phyloP scores from a whole-genome alignment of 2,329 filamentous ascomycete genomes.

The Aspergillus alliaceus region DNA sequence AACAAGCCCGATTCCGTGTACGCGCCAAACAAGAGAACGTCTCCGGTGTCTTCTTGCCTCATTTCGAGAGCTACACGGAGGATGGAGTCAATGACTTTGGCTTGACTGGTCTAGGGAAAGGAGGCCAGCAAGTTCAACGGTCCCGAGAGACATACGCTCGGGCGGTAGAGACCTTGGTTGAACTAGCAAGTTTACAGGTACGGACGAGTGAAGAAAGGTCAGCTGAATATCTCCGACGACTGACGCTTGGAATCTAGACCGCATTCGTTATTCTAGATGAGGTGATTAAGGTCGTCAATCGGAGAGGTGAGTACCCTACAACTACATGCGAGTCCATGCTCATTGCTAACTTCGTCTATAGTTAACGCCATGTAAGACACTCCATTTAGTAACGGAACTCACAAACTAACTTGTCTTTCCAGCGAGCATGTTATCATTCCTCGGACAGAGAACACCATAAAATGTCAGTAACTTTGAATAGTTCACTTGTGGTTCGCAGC shows the following conservation, averaged over 20 bases:
- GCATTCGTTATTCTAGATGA: conserved; percentile 98
- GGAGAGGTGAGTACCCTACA: conserved; percentile 65
- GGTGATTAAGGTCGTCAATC: conserved; percentile 98
- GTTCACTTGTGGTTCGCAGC: neutral
- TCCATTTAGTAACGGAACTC: neutral
- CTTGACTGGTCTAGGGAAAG: conserved; percentile 91
- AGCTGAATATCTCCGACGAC: neutral
- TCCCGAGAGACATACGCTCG: conserved; percentile 94
- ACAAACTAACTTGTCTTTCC: conserved; percentile 15
- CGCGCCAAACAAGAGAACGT: conserved; percentile 98
- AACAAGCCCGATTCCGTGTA: conserved; percentile 87
- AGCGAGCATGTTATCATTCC: conserved; percentile 79
- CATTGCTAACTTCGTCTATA: conserved; percentile 37
- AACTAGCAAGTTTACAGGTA: conserved; percentile 86
- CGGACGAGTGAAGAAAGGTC: conserved; percentile 9
- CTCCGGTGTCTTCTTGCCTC: conserved; percentile 88
- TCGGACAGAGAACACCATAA: conserved; percentile 98
- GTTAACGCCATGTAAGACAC: conserved; percentile 84
- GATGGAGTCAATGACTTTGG: conserved; percentile 95
- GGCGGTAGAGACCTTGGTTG: conserved; percentile 92
- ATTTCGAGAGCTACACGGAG: conserved; percentile 86
- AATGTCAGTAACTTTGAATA: conserved; percentile 63
- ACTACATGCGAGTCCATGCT: neutral
- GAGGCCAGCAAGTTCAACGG: conserved; percentile 92
- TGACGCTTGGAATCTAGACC: conserved; percentile 54